phyloP scores from a whole-genome alignment of 768 basidiomycete species.

The Clitopilus hobsonii region DNA sequence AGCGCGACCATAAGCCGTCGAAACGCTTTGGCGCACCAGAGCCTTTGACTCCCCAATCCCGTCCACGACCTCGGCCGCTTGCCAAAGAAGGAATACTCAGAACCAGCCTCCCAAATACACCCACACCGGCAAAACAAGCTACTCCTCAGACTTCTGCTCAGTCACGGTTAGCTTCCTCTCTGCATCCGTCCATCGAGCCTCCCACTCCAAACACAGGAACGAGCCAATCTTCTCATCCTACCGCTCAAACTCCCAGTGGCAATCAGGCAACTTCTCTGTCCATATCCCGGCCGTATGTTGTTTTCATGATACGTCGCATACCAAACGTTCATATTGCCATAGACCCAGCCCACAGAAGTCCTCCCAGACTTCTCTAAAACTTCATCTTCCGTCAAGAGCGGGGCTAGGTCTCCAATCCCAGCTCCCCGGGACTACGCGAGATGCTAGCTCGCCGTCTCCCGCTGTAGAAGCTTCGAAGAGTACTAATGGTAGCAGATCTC shows the following conservation, averaged over 20 bases:
- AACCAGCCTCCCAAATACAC: not conserved
- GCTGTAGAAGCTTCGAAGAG: no score
- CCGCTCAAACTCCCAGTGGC: no score
- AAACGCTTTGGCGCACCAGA: not conserved
- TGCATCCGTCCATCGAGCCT: no score
- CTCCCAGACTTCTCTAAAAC: not conserved
- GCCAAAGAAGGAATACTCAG: not conserved
- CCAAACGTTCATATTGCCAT: not conserved
- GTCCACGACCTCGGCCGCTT: not conserved
- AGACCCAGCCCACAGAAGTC: not conserved
- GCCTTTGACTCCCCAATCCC: not conserved
- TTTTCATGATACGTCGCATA: not conserved
- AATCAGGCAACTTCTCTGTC: no score
- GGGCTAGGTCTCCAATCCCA: not conserved
- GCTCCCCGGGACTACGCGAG: no score
- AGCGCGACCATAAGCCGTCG: not conserved
- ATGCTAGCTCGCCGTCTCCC: no score
- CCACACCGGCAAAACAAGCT: not conserved
- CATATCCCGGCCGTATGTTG: no score
- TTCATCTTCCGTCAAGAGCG: not conserved
- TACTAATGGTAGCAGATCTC: no score
- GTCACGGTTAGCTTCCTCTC: no score
- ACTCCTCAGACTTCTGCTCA: not conserved
- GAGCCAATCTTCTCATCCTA: no score
- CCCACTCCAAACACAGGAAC: no score